Percentiles rank a stretch among this genome's conserved stretches.
phyloP scores from a whole-genome alignment of 2,329 filamentous ascomycete species.

The Apiospora aurea region DNA sequence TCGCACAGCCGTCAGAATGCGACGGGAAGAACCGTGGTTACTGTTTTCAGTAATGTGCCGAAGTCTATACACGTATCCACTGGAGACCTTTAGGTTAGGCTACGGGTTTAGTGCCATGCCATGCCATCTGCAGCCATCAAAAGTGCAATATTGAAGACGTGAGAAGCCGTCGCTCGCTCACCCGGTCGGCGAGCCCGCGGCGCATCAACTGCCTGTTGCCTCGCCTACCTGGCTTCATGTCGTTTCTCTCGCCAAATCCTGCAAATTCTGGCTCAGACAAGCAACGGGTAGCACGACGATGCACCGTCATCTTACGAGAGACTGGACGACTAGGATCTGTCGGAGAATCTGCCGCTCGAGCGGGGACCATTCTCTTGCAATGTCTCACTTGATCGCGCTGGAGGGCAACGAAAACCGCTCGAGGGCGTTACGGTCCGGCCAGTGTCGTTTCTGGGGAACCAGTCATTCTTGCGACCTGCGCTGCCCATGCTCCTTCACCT shows the following conservation, averaged over 20 bases:
- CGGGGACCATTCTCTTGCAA: not conserved
- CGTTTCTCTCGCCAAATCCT: not conserved
- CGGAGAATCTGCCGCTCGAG: slow-evolving; percentile 16
- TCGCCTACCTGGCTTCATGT: not conserved
- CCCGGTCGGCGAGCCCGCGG: not conserved
- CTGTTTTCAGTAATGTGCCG: not conserved
- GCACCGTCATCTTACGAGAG: slow-evolving; percentile 14
- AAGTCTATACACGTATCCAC: not conserved
- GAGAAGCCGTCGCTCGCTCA: not conserved
- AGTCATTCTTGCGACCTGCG: slow-evolving; percentile 2
- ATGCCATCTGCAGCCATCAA: not conserved
- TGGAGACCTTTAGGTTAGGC: not conserved
- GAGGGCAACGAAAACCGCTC: not conserved
- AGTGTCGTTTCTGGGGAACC: not conserved
- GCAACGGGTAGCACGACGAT: not conserved
- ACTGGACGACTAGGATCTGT: slow-evolving; percentile 9
- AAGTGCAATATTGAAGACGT: slow-evolving; percentile 1
- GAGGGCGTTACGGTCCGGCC: not conserved
- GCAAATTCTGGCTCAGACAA: not conserved
- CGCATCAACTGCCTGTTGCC: not conserved
- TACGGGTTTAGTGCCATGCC: not conserved
- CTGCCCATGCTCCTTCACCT: slow-evolving; percentile 2
- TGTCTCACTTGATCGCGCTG: slow-evolving; percentile 14
- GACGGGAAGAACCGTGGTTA: slow-evolving; percentile 20
- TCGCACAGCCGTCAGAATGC: not conserved